Base-by-base conservation (phyloP, 176 grass and related monocot genomes). In the Elaeis guineensis region DNA sequence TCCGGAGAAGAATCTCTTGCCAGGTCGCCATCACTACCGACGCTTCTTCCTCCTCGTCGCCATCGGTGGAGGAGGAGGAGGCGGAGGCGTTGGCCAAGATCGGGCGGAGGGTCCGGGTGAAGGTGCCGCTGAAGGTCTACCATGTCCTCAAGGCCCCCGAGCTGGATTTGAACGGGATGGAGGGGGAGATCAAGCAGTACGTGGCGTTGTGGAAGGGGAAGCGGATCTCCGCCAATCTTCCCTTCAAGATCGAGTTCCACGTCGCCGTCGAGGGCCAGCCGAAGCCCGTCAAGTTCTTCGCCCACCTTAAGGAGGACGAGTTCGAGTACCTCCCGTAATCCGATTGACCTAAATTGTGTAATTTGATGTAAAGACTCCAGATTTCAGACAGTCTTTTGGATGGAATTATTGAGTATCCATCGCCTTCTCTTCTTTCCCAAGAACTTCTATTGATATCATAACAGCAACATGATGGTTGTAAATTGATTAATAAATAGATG, bases 221-320 rank as follows among this genome's bases (percentile, higher is more conserved):
- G 39, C 59, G 55, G 59, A 80, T 80, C 25, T 73, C 77, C 8
- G 63, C 77, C 63, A 80, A 80, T 68, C 66, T 80, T 18, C 77
- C 77, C 2, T 74, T 69, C 30, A 80, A 74, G 54, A 56, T 80
- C 23, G 70, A 80, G 25, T 80, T 80, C 57, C 52, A 67, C 17
- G 22, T 72, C 59, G 21, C 54, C n/a, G 50, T 73, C 5, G 69
- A 80, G 49, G 77, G 77, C 44, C 70, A 74, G 19, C 21, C 17
- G 0, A 55, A 61, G 21, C 77, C 70, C 1, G 69, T 80, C 57
- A 80, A 80, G 28, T 80, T 80, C 70, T 51, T 74, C 25, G 69
- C 77, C 29, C 77, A 80, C 67, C 70, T 80, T 16, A 73, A 25
- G 52, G 77, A 80, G 72, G 77, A 65, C 55, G 77, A 80, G 60